Conservation (phyloP, 2,329 filamentous ascomycete species). For the Zymoseptoria tritici region DNA sequence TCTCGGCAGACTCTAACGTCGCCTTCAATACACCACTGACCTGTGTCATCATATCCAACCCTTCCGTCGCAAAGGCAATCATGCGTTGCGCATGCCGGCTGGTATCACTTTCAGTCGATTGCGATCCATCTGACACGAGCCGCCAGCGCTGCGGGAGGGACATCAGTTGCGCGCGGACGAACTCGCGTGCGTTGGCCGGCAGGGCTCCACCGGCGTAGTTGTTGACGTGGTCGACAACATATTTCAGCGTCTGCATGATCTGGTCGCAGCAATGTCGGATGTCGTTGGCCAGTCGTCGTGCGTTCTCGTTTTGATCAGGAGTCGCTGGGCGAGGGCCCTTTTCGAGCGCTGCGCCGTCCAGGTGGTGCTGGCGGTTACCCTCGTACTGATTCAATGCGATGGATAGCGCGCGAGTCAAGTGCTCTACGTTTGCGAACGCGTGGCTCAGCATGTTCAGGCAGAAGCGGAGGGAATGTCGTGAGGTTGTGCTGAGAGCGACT, state of each 20-base stretch:
- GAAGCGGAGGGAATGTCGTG: conserved; percentile 73
- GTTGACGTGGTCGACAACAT: conserved; percentile 76
- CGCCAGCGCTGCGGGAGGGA: conserved; percentile 78
- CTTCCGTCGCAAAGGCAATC: conserved; percentile 78
- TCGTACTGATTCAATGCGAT: conserved; percentile 76
- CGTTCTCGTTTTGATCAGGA: conserved; percentile 32
- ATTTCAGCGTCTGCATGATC: conserved; percentile 55
- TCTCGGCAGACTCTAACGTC: conserved; percentile 82
- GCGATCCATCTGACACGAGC: conserved; percentile 48
- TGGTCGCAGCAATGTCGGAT: conserved; percentile 55
- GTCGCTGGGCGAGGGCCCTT: conserved; percentile 24
- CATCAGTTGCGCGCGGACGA: conserved; percentile 77
- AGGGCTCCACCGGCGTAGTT: conserved; percentile 86
- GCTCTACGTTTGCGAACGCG: conserved; percentile 74
- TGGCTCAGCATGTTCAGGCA: conserved; percentile 73
- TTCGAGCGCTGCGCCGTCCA: conserved; percentile 37
- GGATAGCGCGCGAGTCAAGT: conserved; percentile 66
- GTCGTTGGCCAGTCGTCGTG: conserved; percentile 63
- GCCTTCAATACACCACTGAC: conserved; percentile 82
- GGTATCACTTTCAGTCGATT: conserved; percentile 36
- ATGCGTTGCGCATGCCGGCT: conserved; percentile 63
- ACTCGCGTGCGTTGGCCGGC: conserved; percentile 74
- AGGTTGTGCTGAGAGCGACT: conserved; percentile 85
- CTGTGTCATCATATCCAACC: conserved; percentile 88
- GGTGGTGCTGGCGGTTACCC: conserved; percentile 36